Conservation (phyloP, 2,329 filamentous ascomycete species). For the Penicillium sp. region DNA sequence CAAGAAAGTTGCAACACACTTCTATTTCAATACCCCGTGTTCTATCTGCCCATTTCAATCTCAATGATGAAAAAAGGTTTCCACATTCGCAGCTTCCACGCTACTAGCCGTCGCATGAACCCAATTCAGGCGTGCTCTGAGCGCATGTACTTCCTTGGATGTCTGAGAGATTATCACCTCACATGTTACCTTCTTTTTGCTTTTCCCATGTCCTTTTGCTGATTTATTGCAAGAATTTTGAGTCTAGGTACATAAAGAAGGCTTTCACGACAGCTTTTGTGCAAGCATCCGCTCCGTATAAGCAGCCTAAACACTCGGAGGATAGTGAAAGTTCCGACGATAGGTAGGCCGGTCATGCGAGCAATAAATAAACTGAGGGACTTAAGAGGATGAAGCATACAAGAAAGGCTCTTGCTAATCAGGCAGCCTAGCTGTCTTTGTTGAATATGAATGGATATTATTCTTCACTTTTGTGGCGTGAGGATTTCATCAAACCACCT, state of each 20-base stretch:
- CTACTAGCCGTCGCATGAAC: conserved; percentile 45
- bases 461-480: neutral
- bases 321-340: neutral
- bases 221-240: conserved; percentile 4
- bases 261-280: neutral
- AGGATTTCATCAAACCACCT: neutral
- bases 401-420: neutral
- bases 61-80: conserved; percentile 46
- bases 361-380: neutral
- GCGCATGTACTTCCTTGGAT: conserved; percentile 47
- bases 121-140: conserved; percentile 40
- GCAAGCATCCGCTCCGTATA: neutral
- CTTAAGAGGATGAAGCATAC: neutral
- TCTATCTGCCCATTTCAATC: conserved; percentile 5
- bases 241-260: neutral
- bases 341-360: neutral
- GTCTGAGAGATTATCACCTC: conserved; percentile 33
- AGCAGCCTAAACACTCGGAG: neutral
- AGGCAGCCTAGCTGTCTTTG: neutral
- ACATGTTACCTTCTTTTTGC: conserved; percentile 11
- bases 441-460: neutral
- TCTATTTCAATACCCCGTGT: neutral
- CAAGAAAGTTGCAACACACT: neutral
- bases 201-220: conserved; percentile 11
- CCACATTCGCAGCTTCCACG: conserved; percentile 51